Conservation (phyloP, 768 basidiomycete genomes). For the Fomitopsis serialis region DNA sequence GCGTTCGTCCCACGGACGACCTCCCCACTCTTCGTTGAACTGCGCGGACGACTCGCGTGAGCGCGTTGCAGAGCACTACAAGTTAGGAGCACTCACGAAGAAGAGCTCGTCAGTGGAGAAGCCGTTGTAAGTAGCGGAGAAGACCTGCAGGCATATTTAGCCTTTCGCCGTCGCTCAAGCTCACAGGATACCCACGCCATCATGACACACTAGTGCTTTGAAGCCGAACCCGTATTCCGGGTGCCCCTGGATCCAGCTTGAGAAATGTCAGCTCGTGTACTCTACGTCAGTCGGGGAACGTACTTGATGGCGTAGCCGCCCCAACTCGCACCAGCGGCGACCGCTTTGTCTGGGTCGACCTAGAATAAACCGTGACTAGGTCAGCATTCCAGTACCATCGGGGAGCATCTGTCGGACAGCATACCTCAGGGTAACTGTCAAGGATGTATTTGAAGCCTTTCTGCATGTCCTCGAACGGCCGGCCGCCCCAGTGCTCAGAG, state of each 20-base stretch:
- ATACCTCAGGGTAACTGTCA: slow-evolving; percentile 63
- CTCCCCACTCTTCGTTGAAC: slow-evolving; percentile 88
- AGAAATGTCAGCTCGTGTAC: background rate
- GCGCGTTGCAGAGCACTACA: background rate
- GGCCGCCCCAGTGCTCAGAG: slow-evolving; percentile 79
- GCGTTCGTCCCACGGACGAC: slow-evolving; percentile 69
- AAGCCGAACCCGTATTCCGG: slow-evolving; percentile 84
- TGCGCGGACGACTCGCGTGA: slow-evolving; percentile 20
- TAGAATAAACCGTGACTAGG: slow-evolving; percentile 18
- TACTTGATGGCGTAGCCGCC: slow-evolving; percentile 84
- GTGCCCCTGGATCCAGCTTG: slow-evolving; percentile 93
- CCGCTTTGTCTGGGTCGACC: slow-evolving; percentile 67
- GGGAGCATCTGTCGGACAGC: background rate
- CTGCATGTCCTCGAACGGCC: slow-evolving; percentile 69
- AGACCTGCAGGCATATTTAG: slow-evolving; percentile 39
- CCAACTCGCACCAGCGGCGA: slow-evolving; percentile 37
- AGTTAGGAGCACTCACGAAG: slow-evolving; percentile 52
- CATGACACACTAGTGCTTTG: slow-evolving; percentile 89
- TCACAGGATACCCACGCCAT: slow-evolving; percentile 55
- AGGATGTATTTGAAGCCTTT: slow-evolving; percentile 72
- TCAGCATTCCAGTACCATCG: slow-evolving; percentile 1
- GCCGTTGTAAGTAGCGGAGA: slow-evolving; percentile 75
- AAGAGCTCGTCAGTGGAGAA: slow-evolving; percentile 89
- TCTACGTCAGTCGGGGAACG: slow-evolving; percentile 13
- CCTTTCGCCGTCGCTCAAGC: too few relatives aligned